Evolutionary conservation across 768 basidiomycete species (phyloP), one percentile per base, ranked within the genome.

Genomic region (Amanita rubescens): DNA sequence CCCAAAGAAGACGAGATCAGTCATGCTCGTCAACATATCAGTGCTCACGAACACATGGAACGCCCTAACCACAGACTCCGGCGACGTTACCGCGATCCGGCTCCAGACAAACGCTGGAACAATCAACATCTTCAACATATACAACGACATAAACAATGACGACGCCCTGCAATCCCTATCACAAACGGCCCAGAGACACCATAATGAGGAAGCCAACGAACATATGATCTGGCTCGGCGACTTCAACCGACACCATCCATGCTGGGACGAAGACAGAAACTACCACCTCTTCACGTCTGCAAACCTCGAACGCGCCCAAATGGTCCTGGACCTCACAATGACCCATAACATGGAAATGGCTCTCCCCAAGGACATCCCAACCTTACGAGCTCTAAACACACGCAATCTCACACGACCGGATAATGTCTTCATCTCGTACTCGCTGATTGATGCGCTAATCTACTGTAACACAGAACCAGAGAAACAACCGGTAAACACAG

Each of bases 221-320:
- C 60, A 59, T 14, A 45, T 48, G 22, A 47, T 73, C 5, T 69
- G 65, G 68, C 54, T 65, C 0, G 73, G 73, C 0, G 69, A 74
- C 60, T 74, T 75, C 61, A 75, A 75, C 57, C 54, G 64, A 1
- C 71, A 75, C 46, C 70, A 73, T 57, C 67, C 69, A 0, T 10
- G 66, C 2, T 75, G 74, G 73, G 72, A 75, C 19, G 37, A 58
- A 33, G 47, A 58, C 0, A 43, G 51, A 9, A 55, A 60, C 27
- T 1, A 0, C 0, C 63, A 66, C 4, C 60, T 71, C 0, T 65
- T 68, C 14, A 62, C 58, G 4, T 2, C 12, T 11, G 8, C 45
- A 2, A 46, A 46, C 45, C 12, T 46, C 1, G 7, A n/a, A 2
- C 12, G 14, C 5, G 27, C 45, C 5, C 45, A 46, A n/a, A 9